phyloP scores from a whole-genome alignment of 306 rosid genomes.

The Casuarina cunninghamiana region DNA sequence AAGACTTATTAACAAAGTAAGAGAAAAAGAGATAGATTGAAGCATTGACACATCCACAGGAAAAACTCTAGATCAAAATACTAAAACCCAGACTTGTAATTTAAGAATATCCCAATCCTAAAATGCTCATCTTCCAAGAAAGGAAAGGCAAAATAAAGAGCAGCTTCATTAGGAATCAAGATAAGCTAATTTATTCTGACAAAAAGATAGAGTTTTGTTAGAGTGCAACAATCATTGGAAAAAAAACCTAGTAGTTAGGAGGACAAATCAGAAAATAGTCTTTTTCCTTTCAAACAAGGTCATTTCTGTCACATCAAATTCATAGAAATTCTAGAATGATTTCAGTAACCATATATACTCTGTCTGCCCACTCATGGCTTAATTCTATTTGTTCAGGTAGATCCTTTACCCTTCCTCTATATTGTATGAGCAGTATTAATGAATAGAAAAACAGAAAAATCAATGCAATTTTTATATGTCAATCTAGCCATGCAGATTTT shows the following conservation, averaged over 20 bases:
- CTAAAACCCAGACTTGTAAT: neutral
- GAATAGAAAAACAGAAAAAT: too few species aligned
- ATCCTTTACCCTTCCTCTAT: too few species aligned
- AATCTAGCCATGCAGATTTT: too few species aligned
- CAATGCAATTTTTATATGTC: too few species aligned
- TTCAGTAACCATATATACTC: too few species aligned
- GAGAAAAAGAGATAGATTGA: neutral
- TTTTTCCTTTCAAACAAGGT: neutral
- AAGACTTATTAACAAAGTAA: neutral
- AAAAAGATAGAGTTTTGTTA: neutral
- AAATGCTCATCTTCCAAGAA: neutral
- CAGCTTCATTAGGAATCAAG: neutral
- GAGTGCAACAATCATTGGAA: neutral
- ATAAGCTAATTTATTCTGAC: neutral
- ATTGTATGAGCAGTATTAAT: too few species aligned
- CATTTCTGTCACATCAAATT: too few species aligned
- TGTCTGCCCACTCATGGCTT: too few species aligned
- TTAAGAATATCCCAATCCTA: neutral
- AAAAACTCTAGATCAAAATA: neutral
- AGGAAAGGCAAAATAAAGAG: neutral
- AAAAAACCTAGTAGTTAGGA: neutral
- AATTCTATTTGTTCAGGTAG: too few species aligned
- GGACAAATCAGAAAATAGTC: neutral
- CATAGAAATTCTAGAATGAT: too few species aligned
- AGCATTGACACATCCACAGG: neutral